Evolutionary conservation across 169 alveolate species (phyloP).

Genomic region (Eimeria maxima): DNA sequence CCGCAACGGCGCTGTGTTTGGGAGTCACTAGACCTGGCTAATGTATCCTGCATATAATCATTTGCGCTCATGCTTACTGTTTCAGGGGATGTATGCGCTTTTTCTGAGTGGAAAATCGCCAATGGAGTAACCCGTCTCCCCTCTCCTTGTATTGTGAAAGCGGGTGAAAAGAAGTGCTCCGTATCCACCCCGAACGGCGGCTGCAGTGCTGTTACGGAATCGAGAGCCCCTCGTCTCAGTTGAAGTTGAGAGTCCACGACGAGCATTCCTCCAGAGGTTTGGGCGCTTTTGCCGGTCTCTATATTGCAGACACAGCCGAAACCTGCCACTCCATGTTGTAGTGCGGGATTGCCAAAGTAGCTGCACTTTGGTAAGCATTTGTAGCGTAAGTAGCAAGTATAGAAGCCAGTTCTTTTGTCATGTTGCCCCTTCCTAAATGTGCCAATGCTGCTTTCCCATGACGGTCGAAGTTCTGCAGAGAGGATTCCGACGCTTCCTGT

Average conservation of each 20-base stretch:
- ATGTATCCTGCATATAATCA: background rate
- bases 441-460: background rate
- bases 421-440: background rate
- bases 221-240: background rate
- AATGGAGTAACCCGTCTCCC: background rate
- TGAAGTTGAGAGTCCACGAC: background rate
- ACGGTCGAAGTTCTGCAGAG: background rate
- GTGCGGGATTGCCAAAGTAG: background rate
- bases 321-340: slow-evolving; percentile 17
- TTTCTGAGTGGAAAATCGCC: background rate
- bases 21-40: background rate
- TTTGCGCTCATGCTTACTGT: background rate
- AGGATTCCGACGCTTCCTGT: background rate
- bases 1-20: background rate
- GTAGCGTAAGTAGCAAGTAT: background rate
- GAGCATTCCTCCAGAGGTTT: background rate
- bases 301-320: background rate
- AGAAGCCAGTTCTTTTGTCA: background rate
- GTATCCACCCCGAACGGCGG: background rate
- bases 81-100: background rate
- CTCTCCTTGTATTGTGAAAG: background rate
- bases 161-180: background rate
- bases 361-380: background rate
- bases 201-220: background rate
- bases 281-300: background rate